Conservation (phyloP, 2,329 filamentous ascomycete species). For the Diplodia intermedia region DNA sequence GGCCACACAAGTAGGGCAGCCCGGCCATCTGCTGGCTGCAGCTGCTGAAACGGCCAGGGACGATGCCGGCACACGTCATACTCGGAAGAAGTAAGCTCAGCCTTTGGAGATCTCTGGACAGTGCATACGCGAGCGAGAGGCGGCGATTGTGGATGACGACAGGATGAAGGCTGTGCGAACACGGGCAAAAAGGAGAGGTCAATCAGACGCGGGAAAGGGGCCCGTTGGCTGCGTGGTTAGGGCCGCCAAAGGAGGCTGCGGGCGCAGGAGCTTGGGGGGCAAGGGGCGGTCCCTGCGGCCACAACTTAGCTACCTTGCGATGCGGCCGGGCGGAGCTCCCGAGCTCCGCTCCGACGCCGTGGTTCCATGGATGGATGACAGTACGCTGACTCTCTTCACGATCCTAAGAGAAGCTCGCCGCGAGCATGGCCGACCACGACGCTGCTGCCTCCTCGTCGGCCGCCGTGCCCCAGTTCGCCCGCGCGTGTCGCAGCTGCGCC, state of each 20-base stretch:
- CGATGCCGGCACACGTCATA: conserved; percentile 29
- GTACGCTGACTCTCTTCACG: background rate
- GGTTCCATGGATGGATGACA: no score
- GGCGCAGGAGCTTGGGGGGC: background rate
- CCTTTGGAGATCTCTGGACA: conserved; percentile 21
- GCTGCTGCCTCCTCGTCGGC: background rate
- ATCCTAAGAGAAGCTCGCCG: conserved; percentile 10
- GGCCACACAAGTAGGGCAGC: no score
- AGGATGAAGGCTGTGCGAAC: background rate
- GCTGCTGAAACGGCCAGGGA: conserved; percentile 24
- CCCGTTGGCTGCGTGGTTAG: no score
- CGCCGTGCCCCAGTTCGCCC: conserved; percentile 17
- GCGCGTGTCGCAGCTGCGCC: conserved; percentile 31
- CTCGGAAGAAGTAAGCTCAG: background rate
- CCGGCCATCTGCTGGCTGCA: background rate
- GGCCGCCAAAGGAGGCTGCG: background rate
- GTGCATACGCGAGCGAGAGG: conserved; percentile 23
- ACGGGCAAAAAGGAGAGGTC: conserved; percentile 11
- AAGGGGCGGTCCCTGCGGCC: conserved; percentile 9
- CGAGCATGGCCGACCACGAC: background rate
- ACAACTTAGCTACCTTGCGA: background rate
- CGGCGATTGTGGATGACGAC: conserved; percentile 17
- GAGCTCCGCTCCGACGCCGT: no score
- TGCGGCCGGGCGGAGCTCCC: no score
- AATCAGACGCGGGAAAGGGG: background rate